These are phyloP conservation scores for Rhodotorula diobovata DNA, from an alignment of 768 basidiomycete species.

Conservation along the genomic window DNA sequence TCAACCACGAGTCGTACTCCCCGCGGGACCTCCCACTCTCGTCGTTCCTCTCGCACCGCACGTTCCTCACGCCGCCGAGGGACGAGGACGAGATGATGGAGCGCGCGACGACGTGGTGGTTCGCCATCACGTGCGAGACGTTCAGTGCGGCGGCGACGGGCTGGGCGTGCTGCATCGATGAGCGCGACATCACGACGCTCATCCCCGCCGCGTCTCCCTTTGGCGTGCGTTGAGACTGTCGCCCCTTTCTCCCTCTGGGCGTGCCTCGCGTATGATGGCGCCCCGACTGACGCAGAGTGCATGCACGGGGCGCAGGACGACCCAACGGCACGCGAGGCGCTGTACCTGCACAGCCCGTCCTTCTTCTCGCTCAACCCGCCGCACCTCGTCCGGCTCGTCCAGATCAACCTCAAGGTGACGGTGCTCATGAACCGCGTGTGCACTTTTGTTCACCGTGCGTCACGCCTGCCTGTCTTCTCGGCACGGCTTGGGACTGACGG, in stretches of 20 bases:
- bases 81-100: constrained; percentile 1
- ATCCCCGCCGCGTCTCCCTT: background rate
- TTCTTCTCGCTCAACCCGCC: constrained; percentile 34
- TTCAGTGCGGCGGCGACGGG: background rate
- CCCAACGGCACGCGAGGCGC: background rate
- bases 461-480: background rate
- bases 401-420: constrained; percentile 33
- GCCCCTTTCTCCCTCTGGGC: background rate
- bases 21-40: background rate
- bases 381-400: constrained; percentile 19
- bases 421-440: constrained; percentile 28
- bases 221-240: background rate
- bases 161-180: constrained; percentile 16
- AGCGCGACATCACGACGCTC: constrained; percentile 10
- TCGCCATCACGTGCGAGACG: background rate
- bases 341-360: constrained; percentile 28
- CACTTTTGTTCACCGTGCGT: constrained; percentile 21
- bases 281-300: too few species aligned
- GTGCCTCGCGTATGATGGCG: background rate
- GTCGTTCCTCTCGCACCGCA: background rate
- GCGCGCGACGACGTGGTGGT: background rate
- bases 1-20: background rate
- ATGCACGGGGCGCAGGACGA: background rate
- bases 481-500: too few species aligned
- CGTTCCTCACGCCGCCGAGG: background rate